These are phyloP conservation scores for Tolypocladium capitatum DNA, from an alignment of 2,329 filamentous ascomycete genomes.

Conservation along the genomic window DNA sequence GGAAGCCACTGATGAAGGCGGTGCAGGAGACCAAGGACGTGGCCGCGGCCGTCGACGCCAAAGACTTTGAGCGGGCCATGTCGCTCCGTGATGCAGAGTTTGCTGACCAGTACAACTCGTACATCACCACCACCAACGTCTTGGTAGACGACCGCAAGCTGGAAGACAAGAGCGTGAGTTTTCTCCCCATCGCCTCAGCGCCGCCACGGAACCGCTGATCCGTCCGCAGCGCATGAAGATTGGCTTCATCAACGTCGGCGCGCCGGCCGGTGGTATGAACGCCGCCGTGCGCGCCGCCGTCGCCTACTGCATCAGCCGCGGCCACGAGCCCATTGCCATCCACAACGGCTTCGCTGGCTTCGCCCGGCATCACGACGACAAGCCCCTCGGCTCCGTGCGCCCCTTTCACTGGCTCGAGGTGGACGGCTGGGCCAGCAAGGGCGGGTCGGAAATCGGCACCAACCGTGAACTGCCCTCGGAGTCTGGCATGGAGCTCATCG, in stretches of 20 bases:
- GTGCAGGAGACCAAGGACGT: constrained; percentile 79
- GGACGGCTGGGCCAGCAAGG: constrained; percentile 89
- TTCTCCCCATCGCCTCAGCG: no score
- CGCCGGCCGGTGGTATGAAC: constrained; percentile 96
- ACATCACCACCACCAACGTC: constrained; percentile 79
- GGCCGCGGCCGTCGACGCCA: constrained; percentile 64
- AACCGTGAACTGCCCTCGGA: constrained; percentile 87
- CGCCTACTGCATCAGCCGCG: constrained; percentile 79
- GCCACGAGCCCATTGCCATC: constrained; percentile 85
- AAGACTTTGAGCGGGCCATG: constrained; percentile 84
- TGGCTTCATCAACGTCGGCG: constrained; percentile 92
- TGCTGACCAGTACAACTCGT: constrained; percentile 79
- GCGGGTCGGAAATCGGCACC: constrained; percentile 94
- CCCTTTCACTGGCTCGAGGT: constrained; percentile 87
- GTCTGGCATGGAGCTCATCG: constrained; percentile 68
- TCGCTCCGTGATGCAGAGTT: constrained; percentile 83
- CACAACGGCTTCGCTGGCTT: constrained; percentile 96
- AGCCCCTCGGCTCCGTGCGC: constrained; percentile 69
- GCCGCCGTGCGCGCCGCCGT: constrained; percentile 87
- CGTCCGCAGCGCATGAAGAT: constrained; percentile 64
- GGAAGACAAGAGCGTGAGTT: constrained; percentile 54
- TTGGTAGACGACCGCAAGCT: constrained; percentile 55
- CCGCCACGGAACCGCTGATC: constrained; percentile 14
- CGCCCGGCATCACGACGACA: constrained; percentile 75
- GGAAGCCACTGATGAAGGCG: constrained; percentile 78